These are phyloP conservation scores for Lentinula lateritia DNA, from an alignment of 768 basidiomycete genomes.

Conservation along the genomic window DNA sequence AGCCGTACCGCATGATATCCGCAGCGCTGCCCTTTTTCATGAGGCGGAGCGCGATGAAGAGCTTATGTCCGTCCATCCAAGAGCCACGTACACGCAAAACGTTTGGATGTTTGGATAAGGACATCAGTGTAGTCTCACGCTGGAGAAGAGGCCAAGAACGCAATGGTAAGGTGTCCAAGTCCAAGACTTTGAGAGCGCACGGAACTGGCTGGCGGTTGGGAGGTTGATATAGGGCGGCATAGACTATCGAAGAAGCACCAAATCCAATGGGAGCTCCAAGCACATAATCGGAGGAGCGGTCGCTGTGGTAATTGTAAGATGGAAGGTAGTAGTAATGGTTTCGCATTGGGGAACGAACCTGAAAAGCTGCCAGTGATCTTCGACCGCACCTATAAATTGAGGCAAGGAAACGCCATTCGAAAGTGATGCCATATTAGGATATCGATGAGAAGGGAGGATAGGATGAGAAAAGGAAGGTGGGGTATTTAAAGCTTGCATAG, in stretches of 20 bases:
- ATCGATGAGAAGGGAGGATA: not conserved
- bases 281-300: conserved; percentile 65
- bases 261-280: conserved; percentile 80
- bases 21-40: conserved; percentile 88
- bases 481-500: conserved; percentile 3
- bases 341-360: conserved; percentile 39
- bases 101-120: conserved; percentile 88
- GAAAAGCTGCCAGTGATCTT: conserved; percentile 80
- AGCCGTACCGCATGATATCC: conserved; percentile 79
- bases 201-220: conserved; percentile 35
- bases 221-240: conserved; percentile 63
- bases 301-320: conserved; percentile 34
- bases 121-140: conserved; percentile 89
- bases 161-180: conserved; percentile 74
- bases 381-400: conserved; percentile 72
- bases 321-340: not conserved
- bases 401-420: conserved; percentile 8
- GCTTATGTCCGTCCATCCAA: conserved; percentile 80
- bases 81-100: conserved; percentile 87
- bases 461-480: conserved; percentile 3
- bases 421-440: not conserved
- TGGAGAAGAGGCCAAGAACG: conserved; percentile 68
- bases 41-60: conserved; percentile 81
- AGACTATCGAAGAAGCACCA: conserved; percentile 90
- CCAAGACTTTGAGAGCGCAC: conserved; percentile 86